Percentiles rank a stretch among this genome's conserved stretches.
Conservation (phyloP, 2,329 filamentous ascomycete species). For the Lasiodiplodia hormozganensis region DNA sequence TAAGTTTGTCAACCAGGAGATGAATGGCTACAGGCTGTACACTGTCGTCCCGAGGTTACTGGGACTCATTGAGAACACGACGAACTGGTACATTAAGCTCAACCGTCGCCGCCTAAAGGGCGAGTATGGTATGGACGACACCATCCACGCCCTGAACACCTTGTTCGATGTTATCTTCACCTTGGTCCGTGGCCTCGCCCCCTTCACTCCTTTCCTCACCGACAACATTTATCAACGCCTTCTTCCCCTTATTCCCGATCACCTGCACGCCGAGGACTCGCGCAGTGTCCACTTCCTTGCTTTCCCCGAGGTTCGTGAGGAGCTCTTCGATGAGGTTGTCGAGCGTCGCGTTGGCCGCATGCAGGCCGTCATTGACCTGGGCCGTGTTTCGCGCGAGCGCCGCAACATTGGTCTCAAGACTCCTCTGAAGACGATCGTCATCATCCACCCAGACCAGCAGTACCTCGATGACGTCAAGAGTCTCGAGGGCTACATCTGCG, state of each 20-base stretch:
- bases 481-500: conserved; percentile 84
- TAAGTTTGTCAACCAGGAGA: conserved; percentile 91
- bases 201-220: conserved; percentile 94
- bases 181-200: conserved; percentile 84
- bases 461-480: conserved; percentile 88
- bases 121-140: conserved; percentile 84
- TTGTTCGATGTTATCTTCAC: conserved; percentile 94
- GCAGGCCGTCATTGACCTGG: conserved; percentile 95
- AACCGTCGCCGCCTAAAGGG: conserved; percentile 92
- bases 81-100: conserved; percentile 99
- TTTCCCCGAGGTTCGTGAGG: conserved; percentile 86
- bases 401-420: conserved; percentile 87
- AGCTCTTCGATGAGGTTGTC: conserved; percentile 84
- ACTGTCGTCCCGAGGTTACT: conserved; percentile 89
- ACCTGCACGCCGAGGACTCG: conserved; percentile 72
- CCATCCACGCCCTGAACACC: conserved; percentile 88
- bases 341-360: conserved; percentile 88
- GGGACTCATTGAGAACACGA: conserved; percentile 87
- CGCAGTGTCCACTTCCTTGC: conserved; percentile 91
- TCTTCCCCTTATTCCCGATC: conserved; percentile 79
- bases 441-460: conserved; percentile 82
- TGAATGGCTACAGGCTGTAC: conserved; percentile 76
- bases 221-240: conserved; percentile 92
- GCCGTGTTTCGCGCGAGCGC: conserved; percentile 83
- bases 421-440: conserved; percentile 85